Conservation (phyloP, 2,329 filamentous ascomycete species). For the Nectriaceae sp. region DNA sequence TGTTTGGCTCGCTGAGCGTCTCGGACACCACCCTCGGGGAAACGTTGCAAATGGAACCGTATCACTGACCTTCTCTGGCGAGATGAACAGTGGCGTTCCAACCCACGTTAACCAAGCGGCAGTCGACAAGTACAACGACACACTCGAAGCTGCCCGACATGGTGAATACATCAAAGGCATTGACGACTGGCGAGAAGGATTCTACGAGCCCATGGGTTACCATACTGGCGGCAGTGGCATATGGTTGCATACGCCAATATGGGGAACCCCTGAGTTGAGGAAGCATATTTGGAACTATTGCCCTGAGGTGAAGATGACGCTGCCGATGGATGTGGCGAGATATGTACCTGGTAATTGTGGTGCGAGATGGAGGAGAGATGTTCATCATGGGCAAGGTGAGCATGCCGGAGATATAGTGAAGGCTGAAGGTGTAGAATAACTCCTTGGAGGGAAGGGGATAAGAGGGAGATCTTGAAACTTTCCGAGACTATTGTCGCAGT, state of each 20-base stretch:
- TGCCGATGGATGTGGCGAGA: constrained; percentile 55
- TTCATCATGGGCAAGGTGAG: too few relatives aligned
- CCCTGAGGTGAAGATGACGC: constrained; percentile 59
- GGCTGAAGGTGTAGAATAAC: too few relatives aligned
- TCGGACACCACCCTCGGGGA: constrained; percentile 50
- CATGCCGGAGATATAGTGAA: too few relatives aligned
- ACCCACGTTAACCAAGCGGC: constrained; percentile 18
- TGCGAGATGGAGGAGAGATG: constrained; percentile 16
- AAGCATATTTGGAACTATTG: constrained; percentile 58
- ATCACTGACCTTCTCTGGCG: constrained; percentile 52
- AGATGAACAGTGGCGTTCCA: constrained; percentile 42
- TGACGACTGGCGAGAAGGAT: constrained; percentile 53
- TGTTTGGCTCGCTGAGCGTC: constrained; percentile 55
- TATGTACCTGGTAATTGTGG: constrained; percentile 52
- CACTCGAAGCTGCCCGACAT: constrained; percentile 19
- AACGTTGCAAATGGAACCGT: constrained; percentile 54
- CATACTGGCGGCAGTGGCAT: constrained; percentile 54
- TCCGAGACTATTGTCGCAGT: too few relatives aligned
- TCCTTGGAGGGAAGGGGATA: too few relatives aligned
- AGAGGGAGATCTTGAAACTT: too few relatives aligned
- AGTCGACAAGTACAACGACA: constrained; percentile 23
- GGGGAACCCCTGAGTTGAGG: constrained; percentile 49
- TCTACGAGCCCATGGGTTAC: constrained; percentile 61
- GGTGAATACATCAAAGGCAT: constrained; percentile 42
- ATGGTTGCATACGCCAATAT: constrained; percentile 47